phyloP scores from a whole-genome alignment of 345 rosid genomes.

The Acer yangbiense region DNA sequence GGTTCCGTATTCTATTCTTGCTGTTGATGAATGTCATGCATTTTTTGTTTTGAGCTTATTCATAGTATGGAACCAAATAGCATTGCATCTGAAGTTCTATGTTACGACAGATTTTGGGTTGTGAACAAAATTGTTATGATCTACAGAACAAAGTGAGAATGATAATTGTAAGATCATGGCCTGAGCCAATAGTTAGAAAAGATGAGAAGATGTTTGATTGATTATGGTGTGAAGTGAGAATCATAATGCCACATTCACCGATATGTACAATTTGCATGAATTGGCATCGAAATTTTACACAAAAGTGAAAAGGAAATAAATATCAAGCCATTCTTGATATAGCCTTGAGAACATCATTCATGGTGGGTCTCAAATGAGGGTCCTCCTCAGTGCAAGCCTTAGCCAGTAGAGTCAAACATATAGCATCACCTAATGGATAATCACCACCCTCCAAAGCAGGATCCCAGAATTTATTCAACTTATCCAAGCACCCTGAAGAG shows the following conservation, averaged over 20 bases:
- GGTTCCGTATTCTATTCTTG: not conserved
- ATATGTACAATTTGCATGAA: not conserved
- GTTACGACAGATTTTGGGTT: not conserved
- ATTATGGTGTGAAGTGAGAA: not conserved
- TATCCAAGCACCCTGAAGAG: constrained; percentile 28
- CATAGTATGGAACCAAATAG: not conserved
- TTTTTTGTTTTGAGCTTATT: no score
- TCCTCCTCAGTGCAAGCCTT: constrained; percentile 37
- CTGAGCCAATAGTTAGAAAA: not conserved
- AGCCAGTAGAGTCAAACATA: constrained; percentile 31
- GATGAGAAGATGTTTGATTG: not conserved
- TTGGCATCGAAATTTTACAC: not conserved
- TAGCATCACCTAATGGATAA: constrained; percentile 32
- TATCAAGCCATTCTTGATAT: constrained; percentile 29
- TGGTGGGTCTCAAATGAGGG: constrained; percentile 33
- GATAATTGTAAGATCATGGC: not conserved
- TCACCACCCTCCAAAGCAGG: constrained; percentile 26
- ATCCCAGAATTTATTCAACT: constrained; percentile 36
- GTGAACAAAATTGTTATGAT: not conserved
- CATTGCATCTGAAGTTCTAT: not conserved
- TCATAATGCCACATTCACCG: not conserved
- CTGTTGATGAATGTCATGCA: not conserved
- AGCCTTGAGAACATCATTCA: constrained; percentile 35
- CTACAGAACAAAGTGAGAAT: not conserved
- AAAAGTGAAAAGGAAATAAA: not conserved